Evolutionary conservation across 148 eudicot species (phyloP).

Genomic region (Heliosperma pusillum): DNA sequence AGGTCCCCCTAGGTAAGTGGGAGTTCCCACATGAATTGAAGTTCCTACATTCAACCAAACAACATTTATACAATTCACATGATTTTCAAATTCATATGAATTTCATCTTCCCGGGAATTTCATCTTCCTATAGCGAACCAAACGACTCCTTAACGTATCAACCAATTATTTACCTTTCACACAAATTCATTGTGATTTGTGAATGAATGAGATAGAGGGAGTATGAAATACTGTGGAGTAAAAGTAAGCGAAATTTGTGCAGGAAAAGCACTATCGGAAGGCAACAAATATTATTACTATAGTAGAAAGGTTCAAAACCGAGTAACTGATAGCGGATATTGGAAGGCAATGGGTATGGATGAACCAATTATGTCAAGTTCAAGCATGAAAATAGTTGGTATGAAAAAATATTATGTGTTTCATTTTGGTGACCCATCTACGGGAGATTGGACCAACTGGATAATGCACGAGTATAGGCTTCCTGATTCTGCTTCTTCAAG

Average conservation of each 20-base stretch:
- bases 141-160: too few relatives aligned
- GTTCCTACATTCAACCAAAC: too few relatives aligned
- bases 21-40: too few relatives aligned
- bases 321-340: constrained; percentile 55
- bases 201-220: too few relatives aligned
- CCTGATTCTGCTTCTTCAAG: constrained; percentile 40
- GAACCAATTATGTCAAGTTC: constrained; percentile 51
- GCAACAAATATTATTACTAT: constrained; percentile 73
- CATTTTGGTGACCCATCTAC: constrained; percentile 46
- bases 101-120: too few relatives aligned
- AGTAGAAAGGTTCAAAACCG: constrained; percentile 63
- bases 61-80: too few relatives aligned
- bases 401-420: constrained; percentile 54
- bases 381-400: constrained; percentile 46
- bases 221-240: too few relatives aligned
- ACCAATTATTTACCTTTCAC: too few relatives aligned
- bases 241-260: not conserved
- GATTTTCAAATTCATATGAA: too few relatives aligned
- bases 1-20: too few relatives aligned
- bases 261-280: constrained; percentile 88
- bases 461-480: constrained; percentile 81
- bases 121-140: too few relatives aligned
- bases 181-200: too few relatives aligned
- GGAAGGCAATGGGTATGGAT: constrained; percentile 61
- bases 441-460: constrained; percentile 65